Evolutionary conservation across 1,139 yeast genomes (phyloP).

Genomic region (Blastobotrys apis): DNA sequence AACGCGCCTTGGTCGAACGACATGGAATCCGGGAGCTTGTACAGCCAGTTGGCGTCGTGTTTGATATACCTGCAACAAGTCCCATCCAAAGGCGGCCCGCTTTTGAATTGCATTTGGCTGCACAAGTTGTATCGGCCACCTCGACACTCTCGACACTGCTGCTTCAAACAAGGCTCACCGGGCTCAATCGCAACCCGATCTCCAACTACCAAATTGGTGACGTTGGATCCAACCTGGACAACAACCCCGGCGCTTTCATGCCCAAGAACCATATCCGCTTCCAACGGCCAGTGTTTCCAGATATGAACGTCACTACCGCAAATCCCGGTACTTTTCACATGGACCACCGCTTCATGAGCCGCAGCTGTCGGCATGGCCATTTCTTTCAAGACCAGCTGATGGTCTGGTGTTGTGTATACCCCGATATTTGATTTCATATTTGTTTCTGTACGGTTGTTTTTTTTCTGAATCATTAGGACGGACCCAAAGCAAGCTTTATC

Average conservation of each 20-base stretch:
- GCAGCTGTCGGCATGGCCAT: no score
- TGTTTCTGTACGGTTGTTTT: no score
- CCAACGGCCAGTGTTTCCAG: conserved; percentile 37
- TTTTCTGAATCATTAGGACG: no score
- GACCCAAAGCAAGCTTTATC: no score
- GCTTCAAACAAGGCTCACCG: conserved; percentile 73
- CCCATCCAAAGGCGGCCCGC: conserved; percentile 72
- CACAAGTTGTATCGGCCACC: conserved; percentile 75
- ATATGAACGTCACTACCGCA: conserved; percentile 64
- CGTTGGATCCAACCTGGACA: conserved; percentile 57
- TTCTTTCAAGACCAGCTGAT: no score
- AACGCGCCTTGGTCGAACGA: conserved; percentile 82
- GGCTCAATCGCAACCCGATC: conserved; percentile 46
- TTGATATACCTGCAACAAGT: conserved; percentile 68
- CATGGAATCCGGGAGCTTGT: conserved; percentile 71
- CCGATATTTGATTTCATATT: no score
- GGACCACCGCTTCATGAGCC: conserved; percentile 50
- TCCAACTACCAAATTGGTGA: conserved; percentile 59
- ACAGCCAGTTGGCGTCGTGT: conserved; percentile 78
- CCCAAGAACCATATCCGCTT: conserved; percentile 52
- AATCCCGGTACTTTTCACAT: conserved; percentile 58
- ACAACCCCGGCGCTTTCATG: conserved; percentile 76
- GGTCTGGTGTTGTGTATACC: no score
- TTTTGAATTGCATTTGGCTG: conserved; percentile 82
- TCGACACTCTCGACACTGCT: conserved; percentile 59